These are phyloP conservation scores for Trichoderma semiorbis DNA, from an alignment of 2,329 filamentous ascomycete species.

Conservation along the genomic window DNA sequence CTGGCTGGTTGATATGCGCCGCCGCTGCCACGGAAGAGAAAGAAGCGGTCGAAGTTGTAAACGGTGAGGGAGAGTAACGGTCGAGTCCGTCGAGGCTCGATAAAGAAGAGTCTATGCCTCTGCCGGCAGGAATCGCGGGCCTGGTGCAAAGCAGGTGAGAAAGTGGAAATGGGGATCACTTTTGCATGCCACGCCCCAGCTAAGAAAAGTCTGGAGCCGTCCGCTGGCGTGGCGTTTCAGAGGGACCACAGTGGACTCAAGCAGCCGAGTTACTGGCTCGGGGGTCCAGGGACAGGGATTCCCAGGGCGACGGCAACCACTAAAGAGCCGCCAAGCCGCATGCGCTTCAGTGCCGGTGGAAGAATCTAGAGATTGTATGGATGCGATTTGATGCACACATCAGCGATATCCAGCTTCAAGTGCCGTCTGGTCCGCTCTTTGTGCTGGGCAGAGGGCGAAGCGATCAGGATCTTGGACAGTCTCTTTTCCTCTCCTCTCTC, in stretches of 20 bases:
- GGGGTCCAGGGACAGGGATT: slow-evolving; percentile 2
- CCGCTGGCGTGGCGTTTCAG: slow-evolving; percentile 6
- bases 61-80: neutral
- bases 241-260: neutral
- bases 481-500: neutral
- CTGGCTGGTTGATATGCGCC: neutral
- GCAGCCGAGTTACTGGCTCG: neutral
- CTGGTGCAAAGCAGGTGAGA: slow-evolving; percentile 5
- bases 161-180: neutral
- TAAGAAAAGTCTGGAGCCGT: slow-evolving; percentile 3
- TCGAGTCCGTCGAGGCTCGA: neutral
- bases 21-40: neutral
- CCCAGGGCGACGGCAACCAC: slow-evolving; percentile 10
- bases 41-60: neutral
- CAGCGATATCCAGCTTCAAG: neutral
- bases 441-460: neutral
- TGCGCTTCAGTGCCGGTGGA: slow-evolving; percentile 10
- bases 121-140: neutral
- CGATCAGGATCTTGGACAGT: neutral
- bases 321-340: slow-evolving; percentile 4
- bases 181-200: neutral
- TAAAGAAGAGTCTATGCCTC: neutral
- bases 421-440: neutral
- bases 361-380: neutral
- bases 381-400: neutral